Evolutionary conservation across 768 basidiomycete genomes (phyloP).

Genomic region (Xerocomellus chrysenteron): DNA sequence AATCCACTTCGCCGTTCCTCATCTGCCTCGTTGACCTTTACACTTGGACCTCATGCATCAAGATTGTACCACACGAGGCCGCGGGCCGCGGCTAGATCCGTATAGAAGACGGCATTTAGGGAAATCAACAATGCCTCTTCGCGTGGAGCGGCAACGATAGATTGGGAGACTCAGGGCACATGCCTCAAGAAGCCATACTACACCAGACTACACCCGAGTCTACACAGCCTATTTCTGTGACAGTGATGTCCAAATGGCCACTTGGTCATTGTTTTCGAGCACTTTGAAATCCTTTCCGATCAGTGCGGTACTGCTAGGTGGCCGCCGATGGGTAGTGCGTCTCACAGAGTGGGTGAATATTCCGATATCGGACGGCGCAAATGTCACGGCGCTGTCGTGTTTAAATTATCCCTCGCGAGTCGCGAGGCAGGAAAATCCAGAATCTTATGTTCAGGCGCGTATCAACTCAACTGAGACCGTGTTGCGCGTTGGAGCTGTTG

Average conservation of each 20-base stretch:
- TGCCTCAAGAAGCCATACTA: background rate
- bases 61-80: conserved; percentile 18
- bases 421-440: background rate
- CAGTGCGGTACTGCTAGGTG: background rate
- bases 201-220: too few species aligned
- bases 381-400: background rate
- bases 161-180: background rate
- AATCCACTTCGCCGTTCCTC: conserved; percentile 9
- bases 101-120: background rate
- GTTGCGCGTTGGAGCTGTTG: background rate
- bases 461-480: conserved; percentile 1
- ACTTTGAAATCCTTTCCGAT: conserved; percentile 5
- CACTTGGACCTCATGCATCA: conserved; percentile 6
- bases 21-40: conserved; percentile 3
- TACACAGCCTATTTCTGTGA: background rate
- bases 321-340: background rate
- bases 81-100: conserved; percentile 13
- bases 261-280: background rate
- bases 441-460: background rate
- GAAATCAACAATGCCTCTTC: background rate
- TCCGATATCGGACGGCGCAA: background rate
- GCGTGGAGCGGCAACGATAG: background rate
- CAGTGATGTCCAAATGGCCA: background rate
- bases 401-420: background rate
- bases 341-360: conserved; percentile 6